phyloP scores from a whole-genome alignment of 331 rosid genomes.

The Malus hybrid region DNA sequence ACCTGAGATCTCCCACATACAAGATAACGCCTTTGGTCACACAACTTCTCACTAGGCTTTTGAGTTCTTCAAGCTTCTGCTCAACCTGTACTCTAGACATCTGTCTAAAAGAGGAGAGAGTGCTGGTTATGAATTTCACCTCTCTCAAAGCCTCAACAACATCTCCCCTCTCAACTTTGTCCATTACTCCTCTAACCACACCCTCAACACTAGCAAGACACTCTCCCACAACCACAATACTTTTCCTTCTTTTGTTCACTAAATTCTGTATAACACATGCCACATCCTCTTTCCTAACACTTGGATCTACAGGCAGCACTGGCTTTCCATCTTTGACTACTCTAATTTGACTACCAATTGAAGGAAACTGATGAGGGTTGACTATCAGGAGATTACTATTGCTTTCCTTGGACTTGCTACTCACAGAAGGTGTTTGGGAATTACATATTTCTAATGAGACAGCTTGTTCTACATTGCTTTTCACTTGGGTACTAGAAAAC shows the following conservation, averaged over 20 bases:
- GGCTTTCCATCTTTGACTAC: slow-evolving; percentile 1
- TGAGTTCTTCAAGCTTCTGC: slow-evolving; percentile 58
- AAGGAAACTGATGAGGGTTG: slow-evolving; percentile 14
- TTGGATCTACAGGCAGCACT: slow-evolving; percentile 19
- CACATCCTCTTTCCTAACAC: slow-evolving; percentile 49
- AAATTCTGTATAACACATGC: slow-evolving; percentile 48
- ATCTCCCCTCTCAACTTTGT: slow-evolving; percentile 54
- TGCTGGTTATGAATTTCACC: slow-evolving; percentile 43
- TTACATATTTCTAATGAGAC: slow-evolving; percentile 61
- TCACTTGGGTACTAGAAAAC: slow-evolving; percentile 76
- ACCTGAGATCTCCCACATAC: slow-evolving; percentile 84
- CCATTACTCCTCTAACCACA: slow-evolving; percentile 58
- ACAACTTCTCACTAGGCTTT: slow-evolving; percentile 20
- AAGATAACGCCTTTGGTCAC: slow-evolving; percentile 56
- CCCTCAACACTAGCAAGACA: slow-evolving; percentile 47
- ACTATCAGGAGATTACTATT: slow-evolving; percentile 7
- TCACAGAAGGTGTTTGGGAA: slow-evolving; percentile 33
- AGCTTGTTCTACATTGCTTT: slow-evolving; percentile 83
- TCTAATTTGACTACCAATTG: neutral
- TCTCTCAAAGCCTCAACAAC: slow-evolving; percentile 48
- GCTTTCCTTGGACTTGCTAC: slow-evolving; percentile 45
- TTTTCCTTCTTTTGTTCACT: slow-evolving; percentile 35
- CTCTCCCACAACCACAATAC: slow-evolving; percentile 88
- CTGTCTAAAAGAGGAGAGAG: slow-evolving; percentile 40
- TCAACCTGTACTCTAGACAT: slow-evolving; percentile 63